phyloP scores from a whole-genome alignment of 1,284 basidiomycete species.

The Wolfiporia cocos region DNA sequence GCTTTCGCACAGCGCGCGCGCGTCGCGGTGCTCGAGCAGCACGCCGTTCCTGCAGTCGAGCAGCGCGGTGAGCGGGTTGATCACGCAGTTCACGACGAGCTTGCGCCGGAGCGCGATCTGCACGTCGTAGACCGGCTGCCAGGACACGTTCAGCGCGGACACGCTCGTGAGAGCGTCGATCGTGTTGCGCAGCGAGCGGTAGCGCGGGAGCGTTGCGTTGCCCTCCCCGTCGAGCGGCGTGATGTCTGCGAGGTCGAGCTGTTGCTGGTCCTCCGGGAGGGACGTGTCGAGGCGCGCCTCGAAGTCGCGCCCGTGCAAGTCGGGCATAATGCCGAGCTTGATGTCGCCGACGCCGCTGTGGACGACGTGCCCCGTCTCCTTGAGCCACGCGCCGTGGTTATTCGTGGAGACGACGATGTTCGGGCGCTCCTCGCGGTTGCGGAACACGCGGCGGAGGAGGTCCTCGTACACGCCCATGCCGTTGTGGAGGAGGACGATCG shows the following conservation, averaged over 20 bases:
- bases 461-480: constrained; percentile 89
- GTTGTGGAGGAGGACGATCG: constrained; percentile 89
- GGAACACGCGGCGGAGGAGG: constrained; percentile 67
- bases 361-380: constrained; percentile 49
- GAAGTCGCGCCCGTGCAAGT: constrained; percentile 52
- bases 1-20: constrained; percentile 36
- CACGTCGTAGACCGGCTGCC: constrained; percentile 68
- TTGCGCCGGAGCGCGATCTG: constrained; percentile 77
- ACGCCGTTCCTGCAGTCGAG: constrained; percentile 80
- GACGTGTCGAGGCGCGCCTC: constrained; percentile 43
- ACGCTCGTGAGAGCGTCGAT: constrained; percentile 59
- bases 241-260: constrained; percentile 50
- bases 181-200: constrained; percentile 62
- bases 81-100: constrained; percentile 78
- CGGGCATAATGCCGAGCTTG: constrained; percentile 76
- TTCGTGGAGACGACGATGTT: constrained; percentile 84
- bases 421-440: constrained; percentile 67
- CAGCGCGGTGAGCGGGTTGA: constrained; percentile 88
- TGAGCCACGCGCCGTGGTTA: constrained; percentile 72
- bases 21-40: constrained; percentile 41
- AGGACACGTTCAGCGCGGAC: constrained; percentile 51
- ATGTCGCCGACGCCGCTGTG: constrained; percentile 75
- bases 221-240: constrained; percentile 28
- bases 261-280: constrained; percentile 28
- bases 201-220: constrained; percentile 34